Base-by-base conservation (phyloP, 768 basidiomycete genomes). In the Agrocybe praecox region DNA sequence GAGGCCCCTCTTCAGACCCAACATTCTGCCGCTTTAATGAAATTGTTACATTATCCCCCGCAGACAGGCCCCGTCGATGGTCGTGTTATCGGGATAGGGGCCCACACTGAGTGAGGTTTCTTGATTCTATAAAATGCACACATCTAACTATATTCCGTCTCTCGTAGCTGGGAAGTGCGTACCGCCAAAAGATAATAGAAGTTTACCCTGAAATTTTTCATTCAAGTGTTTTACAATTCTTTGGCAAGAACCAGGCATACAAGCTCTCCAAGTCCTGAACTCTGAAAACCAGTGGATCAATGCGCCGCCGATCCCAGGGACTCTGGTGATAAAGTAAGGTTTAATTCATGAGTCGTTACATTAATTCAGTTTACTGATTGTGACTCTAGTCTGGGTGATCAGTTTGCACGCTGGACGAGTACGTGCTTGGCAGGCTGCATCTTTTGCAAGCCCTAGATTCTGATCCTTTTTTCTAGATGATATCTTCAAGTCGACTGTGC, bases 371-470 rank as follows among this genome's bases (percentile, higher is more conserved):
- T 5, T 29, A n/a, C 9, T 29, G 26, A 52, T 15, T 24, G 21
- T 6, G 10, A 12, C 6, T 33, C 4, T 53, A 84, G 90, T 67
- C 78, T 96, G 12, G 95, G 90, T 7, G 94, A 96, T 65, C 91
- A 94, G 69, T 83, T 98, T 56, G 86, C 92, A 10, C 77, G 92
- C 19, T 92, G 93, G 90, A 94, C 95, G 14, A 96, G 92, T 94
- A 58, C 29, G 83, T 29, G 23, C 52, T 33, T 29, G 32, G 34
- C 43, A n/a, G n/a, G n/a, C 21, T 33, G 2, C 46, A 52, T 32
- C 11, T 2, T 51, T 22, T 56, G 18, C 45, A 12, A 11, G 24
- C 14, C 5, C 3, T 12, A 26, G 42, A 14, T 44, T 36, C 17
- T 46, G 42, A 29, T 29, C 53, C 17, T 42, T 36, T 34, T 23